Evolutionary conservation across 2,329 filamentous ascomycete genomes (phyloP), one percentile per base, ranked within the genome.

Genomic region (Tolypocladium guangdongense): DNA sequence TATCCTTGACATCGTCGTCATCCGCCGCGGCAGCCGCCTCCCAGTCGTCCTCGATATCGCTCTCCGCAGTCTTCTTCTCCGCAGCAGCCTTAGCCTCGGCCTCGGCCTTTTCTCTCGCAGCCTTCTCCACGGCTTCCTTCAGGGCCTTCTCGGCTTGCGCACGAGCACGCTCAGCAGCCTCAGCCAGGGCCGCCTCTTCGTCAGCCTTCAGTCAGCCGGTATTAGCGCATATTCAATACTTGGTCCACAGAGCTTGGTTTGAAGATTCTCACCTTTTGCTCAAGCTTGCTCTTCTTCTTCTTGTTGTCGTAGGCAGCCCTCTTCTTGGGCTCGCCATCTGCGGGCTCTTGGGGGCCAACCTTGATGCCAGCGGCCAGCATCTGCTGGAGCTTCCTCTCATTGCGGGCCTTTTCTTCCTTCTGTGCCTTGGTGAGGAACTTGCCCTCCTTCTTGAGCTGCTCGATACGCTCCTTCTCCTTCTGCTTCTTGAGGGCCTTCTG

Each of bases 391-490:
- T 90, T 90, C 63, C 84, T 76, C 71, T 92, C 87, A 61, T 88
- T 86, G 63, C 84, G 81, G 27, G 85, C 84, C 72, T 90, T 89
- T 65, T 88, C 87, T 63, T 91, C 87, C 65, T 84, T 88, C 67
- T 95, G 88, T 16, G 88, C 88, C 71, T 92, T 91, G 59, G 88
- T 92, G 64, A 92, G 74, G 71, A 87, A 92, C 65, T 89, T 92
- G 67, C 89, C 89, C 68, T 90, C 88, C 68, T 87, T 89, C 80
- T 92, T 93, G 54, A 90, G 80, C 72, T 92, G 86, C 66, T 93
- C 89, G 56, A 92, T 84, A 70, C 81, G 88, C 68, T 91, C 87
- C 75, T 88, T 92, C 63, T 95, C 89, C 66, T 82, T 90, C 63
- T 90, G 87, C 76, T 92, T 93, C 78, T 88, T 92, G 45, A 83